A percentile compares a stretch with the other conserved stretches of the same genome.
These are phyloP conservation scores for Boechera stricta DNA, from an alignment of 345 rosid species.

Conservation along the genomic window DNA sequence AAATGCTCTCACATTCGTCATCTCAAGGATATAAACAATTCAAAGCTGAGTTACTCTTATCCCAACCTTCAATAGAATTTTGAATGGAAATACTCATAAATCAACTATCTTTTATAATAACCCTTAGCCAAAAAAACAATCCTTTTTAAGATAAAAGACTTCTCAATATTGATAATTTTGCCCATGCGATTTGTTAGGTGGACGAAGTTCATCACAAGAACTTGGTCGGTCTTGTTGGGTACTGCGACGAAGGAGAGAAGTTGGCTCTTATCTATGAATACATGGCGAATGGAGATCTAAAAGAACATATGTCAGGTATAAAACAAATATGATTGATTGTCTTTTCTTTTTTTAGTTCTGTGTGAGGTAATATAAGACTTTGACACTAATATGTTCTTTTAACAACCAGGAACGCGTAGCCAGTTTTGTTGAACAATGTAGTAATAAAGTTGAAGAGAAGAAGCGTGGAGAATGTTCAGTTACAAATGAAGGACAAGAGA, in stretches of 20 bases:
- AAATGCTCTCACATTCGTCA: constrained; percentile 44
- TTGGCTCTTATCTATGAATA: constrained; percentile 35
- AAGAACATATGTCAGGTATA: constrained; percentile 45
- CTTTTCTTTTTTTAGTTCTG: too few species aligned
- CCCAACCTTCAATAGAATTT: neutral
- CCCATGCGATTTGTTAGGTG: constrained; percentile 37
- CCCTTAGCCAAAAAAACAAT: neutral
- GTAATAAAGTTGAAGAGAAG: too few species aligned
- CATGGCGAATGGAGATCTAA: constrained; percentile 55
- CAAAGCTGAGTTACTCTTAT: neutral
- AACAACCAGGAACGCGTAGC: too few species aligned
- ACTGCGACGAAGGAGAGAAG: constrained; percentile 44
- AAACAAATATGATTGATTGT: too few species aligned
- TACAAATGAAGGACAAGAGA: too few species aligned
- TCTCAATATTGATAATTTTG: neutral
- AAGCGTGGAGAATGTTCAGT: too few species aligned
- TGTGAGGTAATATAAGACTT: too few species aligned
- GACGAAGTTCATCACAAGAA: constrained; percentile 57
- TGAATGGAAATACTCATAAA: neutral
- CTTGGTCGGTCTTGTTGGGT: constrained; percentile 50
- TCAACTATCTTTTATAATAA: neutral
- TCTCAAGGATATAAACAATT: constrained; percentile 43
- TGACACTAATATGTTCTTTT: too few species aligned
- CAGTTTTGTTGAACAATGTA: too few species aligned
- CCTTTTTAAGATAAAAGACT: neutral